phyloP scores from a whole-genome alignment of 805 yeast species.

The Nakazawaea anatomiae region DNA sequence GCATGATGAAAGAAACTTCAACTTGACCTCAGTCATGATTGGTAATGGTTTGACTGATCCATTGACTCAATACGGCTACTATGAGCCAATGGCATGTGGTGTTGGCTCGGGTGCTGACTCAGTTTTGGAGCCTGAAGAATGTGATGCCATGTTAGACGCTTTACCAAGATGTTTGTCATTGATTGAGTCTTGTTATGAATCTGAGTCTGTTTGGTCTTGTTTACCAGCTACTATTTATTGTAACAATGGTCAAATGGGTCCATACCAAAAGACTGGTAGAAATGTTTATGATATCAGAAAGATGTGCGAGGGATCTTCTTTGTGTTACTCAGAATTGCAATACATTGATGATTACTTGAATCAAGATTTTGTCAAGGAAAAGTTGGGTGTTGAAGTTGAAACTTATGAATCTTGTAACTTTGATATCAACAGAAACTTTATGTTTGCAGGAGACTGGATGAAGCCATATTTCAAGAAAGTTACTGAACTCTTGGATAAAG shows the following conservation, averaged over 20 bases:
- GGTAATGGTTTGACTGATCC: constrained; percentile 95
- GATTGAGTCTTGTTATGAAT: constrained; percentile 59
- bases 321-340: constrained; percentile 47
- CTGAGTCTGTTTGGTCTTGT: constrained; percentile 52
- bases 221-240: constrained; percentile 62
- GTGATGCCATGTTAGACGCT: constrained; percentile 56
- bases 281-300: constrained; percentile 63
- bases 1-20: constrained; percentile 50
- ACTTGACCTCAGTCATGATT: constrained; percentile 73
- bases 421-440: constrained; percentile 42
- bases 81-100: constrained; percentile 94
- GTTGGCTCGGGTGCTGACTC: constrained; percentile 71
- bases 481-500: constrained; percentile 54
- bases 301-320: constrained; percentile 42
- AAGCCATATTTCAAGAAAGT: constrained; percentile 57
- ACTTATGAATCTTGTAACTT: constrained; percentile 47
- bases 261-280: constrained; percentile 49
- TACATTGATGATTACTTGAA: constrained; percentile 48
- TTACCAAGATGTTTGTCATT: constrained; percentile 60
- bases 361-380: constrained; percentile 44
- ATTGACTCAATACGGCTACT: constrained; percentile 67
- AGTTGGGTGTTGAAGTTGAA: constrained; percentile 51
- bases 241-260: constrained; percentile 56
- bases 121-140: constrained; percentile 63
- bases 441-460: constrained; percentile 59